Base-by-base conservation (phyloP, 1,284 basidiomycete genomes). In the Cutaneotrichosporon cutaneum region DNA sequence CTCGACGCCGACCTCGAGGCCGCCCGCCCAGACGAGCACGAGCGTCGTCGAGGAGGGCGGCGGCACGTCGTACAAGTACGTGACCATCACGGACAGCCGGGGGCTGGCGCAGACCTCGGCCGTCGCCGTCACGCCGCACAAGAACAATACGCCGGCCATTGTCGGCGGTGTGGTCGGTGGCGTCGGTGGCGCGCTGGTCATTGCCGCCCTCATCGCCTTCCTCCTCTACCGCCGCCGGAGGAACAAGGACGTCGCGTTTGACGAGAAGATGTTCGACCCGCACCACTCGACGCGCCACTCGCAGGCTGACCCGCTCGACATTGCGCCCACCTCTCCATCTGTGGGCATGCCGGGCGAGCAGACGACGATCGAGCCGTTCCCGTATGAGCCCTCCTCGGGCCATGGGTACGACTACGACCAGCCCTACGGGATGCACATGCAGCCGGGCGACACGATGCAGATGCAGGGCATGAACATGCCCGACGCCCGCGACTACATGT, bases 101-200 rank as follows among this genome's bases (percentile, higher is more conserved):
- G 52, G 52, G 5, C 18, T 36, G 21, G 33, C 33, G 13, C 5
- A 4, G 13, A 36, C 52, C 9, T 24, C 21, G 6, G 52, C 35
- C 8, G 52, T 36, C 21, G 26, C 48, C 18, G 21, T 36, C 13
- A 26, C 21, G 6, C 7, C 22, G 4, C 21, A 39, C 33, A 54
- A 54, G 52, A 54, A 26, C 52, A 54, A 54, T 24, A 39, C 35
- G 22, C 9, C 13, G 2, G 52, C 52, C 6, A 80, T 80, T 33
- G 79, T 75, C 16, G 79, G 79, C 35, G 79, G 78, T 53, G 77
- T 78, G n/a, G 70, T 80, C n/a, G 79, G 79, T 26, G 79, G 79
- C 58, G 68, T 77, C 7, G 69, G 65, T 36, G 77, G 72, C 51
- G 62, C 76, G 5, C 56, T 76, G 1, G 54, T 80, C 26, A 68